These are phyloP conservation scores for Sclerotinia subarctica DNA, from an alignment of 2,329 filamentous ascomycete species.

Conservation along the genomic window DNA sequence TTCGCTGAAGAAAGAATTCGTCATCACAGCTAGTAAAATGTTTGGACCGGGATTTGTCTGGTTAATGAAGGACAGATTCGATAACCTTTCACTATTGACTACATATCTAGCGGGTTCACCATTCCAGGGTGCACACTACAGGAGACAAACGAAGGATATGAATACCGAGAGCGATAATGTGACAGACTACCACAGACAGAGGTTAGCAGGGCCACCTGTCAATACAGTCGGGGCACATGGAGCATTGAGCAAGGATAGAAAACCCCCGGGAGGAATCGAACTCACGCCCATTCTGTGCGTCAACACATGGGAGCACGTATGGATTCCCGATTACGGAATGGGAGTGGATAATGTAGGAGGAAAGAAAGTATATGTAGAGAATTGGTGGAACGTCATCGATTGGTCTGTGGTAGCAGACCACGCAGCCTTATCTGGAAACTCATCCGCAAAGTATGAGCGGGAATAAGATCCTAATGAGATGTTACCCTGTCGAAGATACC, in stretches of 20 bases:
- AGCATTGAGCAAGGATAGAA: slow-evolving; percentile 34
- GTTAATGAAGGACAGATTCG: slow-evolving; percentile 62
- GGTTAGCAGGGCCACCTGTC: slow-evolving; percentile 34
- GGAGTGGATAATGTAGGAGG: slow-evolving; percentile 57
- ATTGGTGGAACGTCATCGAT: slow-evolving; percentile 86
- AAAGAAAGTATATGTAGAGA: slow-evolving; percentile 71
- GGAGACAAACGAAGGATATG: slow-evolving; percentile 64
- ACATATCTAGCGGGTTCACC: slow-evolving; percentile 93
- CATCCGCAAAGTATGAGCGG: slow-evolving; percentile 4
- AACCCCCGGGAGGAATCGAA: slow-evolving; percentile 62
- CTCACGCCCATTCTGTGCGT: slow-evolving; percentile 80
- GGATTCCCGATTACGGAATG: slow-evolving; percentile 74
- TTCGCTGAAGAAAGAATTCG: slow-evolving; percentile 74
- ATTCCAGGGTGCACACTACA: slow-evolving; percentile 79
- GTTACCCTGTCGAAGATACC: background rate
- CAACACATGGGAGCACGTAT: slow-evolving; percentile 96
- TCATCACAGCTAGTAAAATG: slow-evolving; percentile 81
- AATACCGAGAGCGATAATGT: slow-evolving; percentile 53
- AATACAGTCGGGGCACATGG: slow-evolving; percentile 39
- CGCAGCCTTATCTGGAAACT: slow-evolving; percentile 21
- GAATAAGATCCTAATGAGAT: background rate
- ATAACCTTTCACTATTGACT: slow-evolving; percentile 64
- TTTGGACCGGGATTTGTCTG: slow-evolving; percentile 97
- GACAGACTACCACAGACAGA: slow-evolving; percentile 42
- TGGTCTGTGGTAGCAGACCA: slow-evolving; percentile 66